A percentile compares a stretch with the other conserved stretches of the same genome.
Conservation (phyloP, 352 stramenopile genomes). For the Thraustotheca clavata region DNA sequence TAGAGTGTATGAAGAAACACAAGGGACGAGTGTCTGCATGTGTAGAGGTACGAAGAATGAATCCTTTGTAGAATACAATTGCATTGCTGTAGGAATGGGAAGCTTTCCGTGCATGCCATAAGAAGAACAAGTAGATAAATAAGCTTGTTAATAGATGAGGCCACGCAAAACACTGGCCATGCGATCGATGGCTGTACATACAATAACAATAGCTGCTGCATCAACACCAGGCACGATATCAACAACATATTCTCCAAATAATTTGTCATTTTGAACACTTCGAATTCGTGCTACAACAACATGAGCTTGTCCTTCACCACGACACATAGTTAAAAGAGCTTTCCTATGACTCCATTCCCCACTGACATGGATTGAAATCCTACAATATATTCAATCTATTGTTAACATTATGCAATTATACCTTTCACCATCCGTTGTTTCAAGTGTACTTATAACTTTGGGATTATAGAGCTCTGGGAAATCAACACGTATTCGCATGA, state of each 20-base stretch:
- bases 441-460: not conserved
- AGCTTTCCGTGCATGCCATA: slow-evolving; percentile 66
- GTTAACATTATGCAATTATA: not conserved
- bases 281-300: slow-evolving; percentile 4
- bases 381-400: not conserved
- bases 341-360: slow-evolving; percentile 8
- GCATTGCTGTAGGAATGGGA: slow-evolving; percentile 62
- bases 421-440: not conserved
- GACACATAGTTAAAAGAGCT: slow-evolving; percentile 9
- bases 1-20: slow-evolving; percentile 76
- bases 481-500: not conserved
- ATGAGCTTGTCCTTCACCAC: not conserved
- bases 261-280: not conserved
- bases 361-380: not conserved
- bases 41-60: slow-evolving; percentile 36
- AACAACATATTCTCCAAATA: slow-evolving; percentile 2
- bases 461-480: not conserved
- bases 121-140: slow-evolving; percentile 32
- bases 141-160: slow-evolving; percentile 21
- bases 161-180: slow-evolving; percentile 16
- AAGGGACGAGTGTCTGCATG: slow-evolving; percentile 66
- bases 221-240: slow-evolving; percentile 10
- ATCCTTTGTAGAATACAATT: too few relatives aligned
- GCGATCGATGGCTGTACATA: slow-evolving; percentile 7
- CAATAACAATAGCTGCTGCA: not conserved